Base-by-base conservation (phyloP, 148 eudicot species). In the Rhododendron ferrugineum region DNA sequence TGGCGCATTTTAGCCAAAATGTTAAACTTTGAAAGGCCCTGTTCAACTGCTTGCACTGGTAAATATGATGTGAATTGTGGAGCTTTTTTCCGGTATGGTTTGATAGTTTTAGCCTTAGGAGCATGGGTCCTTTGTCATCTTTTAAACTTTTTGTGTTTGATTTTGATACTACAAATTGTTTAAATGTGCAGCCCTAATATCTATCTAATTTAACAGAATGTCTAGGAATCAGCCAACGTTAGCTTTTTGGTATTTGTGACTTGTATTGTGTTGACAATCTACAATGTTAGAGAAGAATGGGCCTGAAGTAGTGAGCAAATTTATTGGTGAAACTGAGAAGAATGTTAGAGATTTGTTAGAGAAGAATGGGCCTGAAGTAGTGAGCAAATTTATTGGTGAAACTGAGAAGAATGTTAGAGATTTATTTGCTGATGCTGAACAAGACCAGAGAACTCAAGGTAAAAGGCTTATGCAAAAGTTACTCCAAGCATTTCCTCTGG, bases 311-410 rank as follows among this genome's bases (percentile, higher is more conserved):
- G 86, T 97, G 82, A 97, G 98, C 90, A 97, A 95, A 86, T 97
- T 94, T 90, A 98, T 97, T 91, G 98, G 99, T 87, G 99, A 97
- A 89, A 95, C 98, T 86, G 98, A 97, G 89, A 97, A 97, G 89
- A 97, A 97, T 85, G 97, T 95, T 84, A 93, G 99, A 81, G 98
- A 97, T 91, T 89, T 97, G 97, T 97, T 85, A 93, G 99, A 83
- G 99, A 97, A 47, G 81, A 97, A 97, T 92, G 99, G 99, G 80
- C 98, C 99, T 87, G 98, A 97, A 90, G 98, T 97, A 23, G 86
- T 97, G 82, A 97, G 98, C 90, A 97, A 95, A 86, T 97, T 94
- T 90, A 98, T 97, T 91, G 98, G 99, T 87, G 99, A 97, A 89
- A 95, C 98, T 86, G 98, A 97, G 89, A 97, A 97, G 89, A 97